Evolutionary conservation across 495 filamentous ascomycete genomes (phyloP).

Genomic region (Podospora pseudocomata): DNA sequence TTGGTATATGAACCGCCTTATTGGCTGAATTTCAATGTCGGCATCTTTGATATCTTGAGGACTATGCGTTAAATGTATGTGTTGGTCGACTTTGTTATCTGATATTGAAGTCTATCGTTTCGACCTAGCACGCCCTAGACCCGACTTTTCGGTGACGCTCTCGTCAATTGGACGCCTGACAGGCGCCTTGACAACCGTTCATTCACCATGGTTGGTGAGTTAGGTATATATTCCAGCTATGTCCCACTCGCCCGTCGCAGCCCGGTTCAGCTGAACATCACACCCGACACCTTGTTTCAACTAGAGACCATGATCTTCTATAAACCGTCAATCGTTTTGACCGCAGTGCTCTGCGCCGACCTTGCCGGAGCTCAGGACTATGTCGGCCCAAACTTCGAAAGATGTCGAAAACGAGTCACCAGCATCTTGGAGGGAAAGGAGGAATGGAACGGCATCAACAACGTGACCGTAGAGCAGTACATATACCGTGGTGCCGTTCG

Average conservation of each 20-base stretch:
- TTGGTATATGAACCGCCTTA: neutral
- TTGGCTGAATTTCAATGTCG: neutral
- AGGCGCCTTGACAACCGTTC: neutral
- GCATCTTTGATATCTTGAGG: neutral
- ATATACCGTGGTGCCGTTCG: neutral
- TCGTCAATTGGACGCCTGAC: neutral
- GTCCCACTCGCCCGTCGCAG: neutral
- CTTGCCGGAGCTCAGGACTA: neutral
- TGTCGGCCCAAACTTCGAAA: neutral
- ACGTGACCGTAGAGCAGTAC: neutral
- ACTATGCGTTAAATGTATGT: neutral
- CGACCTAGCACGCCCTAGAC: neutral
- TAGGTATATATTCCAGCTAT: neutral
- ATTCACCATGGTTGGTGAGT: neutral
- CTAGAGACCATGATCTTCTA: neutral
- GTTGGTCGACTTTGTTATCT: neutral
- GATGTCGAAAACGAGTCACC: neutral
- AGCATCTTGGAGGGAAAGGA: slow-evolving; percentile 11
- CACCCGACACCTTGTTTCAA: neutral
- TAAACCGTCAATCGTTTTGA: neutral
- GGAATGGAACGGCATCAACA: slow-evolving; percentile 11
- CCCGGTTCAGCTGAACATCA: neutral
- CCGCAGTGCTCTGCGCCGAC: neutral
- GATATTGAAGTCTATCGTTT: neutral
- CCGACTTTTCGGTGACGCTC: neutral